phyloP scores from a whole-genome alignment of 2,329 filamentous ascomycete species.

The Calonectria pseudoreteaudii region DNA sequence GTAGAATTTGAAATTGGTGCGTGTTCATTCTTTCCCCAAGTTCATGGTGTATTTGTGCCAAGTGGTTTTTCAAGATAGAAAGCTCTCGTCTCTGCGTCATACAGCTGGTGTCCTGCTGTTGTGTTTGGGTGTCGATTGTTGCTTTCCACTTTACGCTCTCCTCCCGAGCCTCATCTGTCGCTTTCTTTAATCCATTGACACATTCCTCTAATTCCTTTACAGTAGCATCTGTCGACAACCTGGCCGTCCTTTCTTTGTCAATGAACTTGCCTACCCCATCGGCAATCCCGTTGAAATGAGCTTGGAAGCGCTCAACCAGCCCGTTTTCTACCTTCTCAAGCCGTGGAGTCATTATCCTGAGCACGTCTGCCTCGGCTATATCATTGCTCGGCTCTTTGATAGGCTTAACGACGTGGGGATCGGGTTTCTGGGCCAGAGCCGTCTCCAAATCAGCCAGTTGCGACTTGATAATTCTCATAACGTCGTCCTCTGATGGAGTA shows the following conservation, averaged over 20 bases:
- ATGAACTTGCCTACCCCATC: constrained; percentile 33
- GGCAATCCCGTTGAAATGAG: constrained; percentile 17
- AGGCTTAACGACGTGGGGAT: not conserved
- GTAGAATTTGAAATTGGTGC: constrained; percentile 51
- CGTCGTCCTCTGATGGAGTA: not conserved
- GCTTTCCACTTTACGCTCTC: not conserved
- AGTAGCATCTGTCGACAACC: constrained; percentile 23
- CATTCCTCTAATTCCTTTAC: constrained; percentile 17
- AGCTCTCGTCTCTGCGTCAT: constrained; percentile 12
- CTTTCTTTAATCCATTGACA: constrained; percentile 2
- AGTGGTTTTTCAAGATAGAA: not conserved
- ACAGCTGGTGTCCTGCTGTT: not conserved
- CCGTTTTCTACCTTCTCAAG: constrained; percentile 20
- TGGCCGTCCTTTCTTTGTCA: constrained; percentile 31
- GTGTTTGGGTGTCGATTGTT: not conserved
- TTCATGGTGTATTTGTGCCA: constrained; percentile 31
- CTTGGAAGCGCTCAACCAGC: constrained; percentile 11
- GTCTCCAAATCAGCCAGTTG: not conserved
- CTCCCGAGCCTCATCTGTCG: not conserved
- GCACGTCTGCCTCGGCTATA: constrained; percentile 23
- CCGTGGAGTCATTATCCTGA: constrained; percentile 20
- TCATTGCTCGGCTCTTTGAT: not conserved
- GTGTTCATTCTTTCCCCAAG: constrained; percentile 36
- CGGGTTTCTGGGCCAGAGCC: not conserved
- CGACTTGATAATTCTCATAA: not conserved